Evolutionary conservation across 345 rosid genomes (phyloP).

Genomic region (Gossypium australe): DNA sequence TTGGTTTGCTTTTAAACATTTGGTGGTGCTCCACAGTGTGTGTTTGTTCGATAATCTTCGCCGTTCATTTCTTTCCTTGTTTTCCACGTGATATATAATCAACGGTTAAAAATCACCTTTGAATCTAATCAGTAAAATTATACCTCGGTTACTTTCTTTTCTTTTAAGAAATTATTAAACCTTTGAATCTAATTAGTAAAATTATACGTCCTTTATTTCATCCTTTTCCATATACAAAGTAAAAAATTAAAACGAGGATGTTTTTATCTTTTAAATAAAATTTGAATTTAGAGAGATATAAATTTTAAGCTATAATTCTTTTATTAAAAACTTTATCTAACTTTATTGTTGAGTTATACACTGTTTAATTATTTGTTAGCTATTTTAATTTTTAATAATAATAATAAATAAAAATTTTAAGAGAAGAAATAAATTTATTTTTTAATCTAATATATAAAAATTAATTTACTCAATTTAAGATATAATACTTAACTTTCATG

Average conservation of each 20-base stretch:
- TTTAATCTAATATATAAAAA: no score
- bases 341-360: no score
- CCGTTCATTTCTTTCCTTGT: slow-evolving; percentile 7
- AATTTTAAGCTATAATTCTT: no score
- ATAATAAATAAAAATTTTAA: no score
- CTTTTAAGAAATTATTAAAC: neutral
- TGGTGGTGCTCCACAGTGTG: neutral
- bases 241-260: no score
- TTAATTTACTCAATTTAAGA: no score
- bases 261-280: no score
- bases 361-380: no score
- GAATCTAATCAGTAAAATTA: neutral
- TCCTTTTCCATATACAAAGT: neutral
- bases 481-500: no score
- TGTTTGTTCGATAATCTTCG: neutral
- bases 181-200: neutral
- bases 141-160: neutral
- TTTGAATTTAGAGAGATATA: no score
- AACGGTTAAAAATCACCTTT: slow-evolving; percentile 7
- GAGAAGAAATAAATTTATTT: fast-evolving
- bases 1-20: slow-evolving; percentile 16
- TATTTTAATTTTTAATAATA: no score
- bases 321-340: no score
- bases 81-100: slow-evolving; percentile 20
- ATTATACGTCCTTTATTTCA: slow-evolving; percentile 4